Evolutionary conservation across 2,329 filamentous ascomycete genomes (phyloP), one percentile per base, ranked within the genome.

Genomic region (Aureobasidium sp.): DNA sequence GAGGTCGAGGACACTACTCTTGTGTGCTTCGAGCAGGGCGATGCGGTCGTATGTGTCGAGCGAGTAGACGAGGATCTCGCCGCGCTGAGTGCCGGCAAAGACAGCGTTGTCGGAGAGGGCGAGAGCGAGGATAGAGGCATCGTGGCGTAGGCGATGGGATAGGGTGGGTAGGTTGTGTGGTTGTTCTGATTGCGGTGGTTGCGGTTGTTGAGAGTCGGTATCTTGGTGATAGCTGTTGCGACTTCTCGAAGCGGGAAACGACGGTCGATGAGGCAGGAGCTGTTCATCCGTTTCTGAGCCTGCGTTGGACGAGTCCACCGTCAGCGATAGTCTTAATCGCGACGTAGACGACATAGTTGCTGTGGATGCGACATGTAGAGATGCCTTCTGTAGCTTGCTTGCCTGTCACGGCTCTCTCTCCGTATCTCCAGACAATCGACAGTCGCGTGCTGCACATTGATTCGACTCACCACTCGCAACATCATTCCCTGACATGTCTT

Each of bases 11-110:
- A 99, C 93, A 75, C 94, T 97, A 64, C 96, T 93, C 75, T 93
- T 92, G 81, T 99, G 96, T 7, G 94, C 96, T 76, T 96, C 92
- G 25, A 98, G 89, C 33, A 91, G 91, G 48, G 88, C 85, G 33
- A 93, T 88, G 59, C 92, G 90, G 78, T 97, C 91, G 76, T 95
- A 99, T 10, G 93, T 97, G 71, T 91, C 90, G 51, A 99, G 87
- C 4, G 92, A 94, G 92, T 94, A 99, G 51, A 95, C 86, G 53
- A 97, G 85, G 68, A 99, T 97, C 81, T 98, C 94, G 68, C 96
- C 96, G 69, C 94, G 93, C 76, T 98, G 94, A 1, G 96, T 95
- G 47, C 96, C 96, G 23, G 95, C 95, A 78, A 94, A 99, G 63
- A 99, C 92, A 75, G 90, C 91, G 55, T 92, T 86, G 60, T 93